Evolutionary conservation across 2,329 filamentous ascomycete species (phyloP).

Genomic region (Aspergillus cejpii): DNA sequence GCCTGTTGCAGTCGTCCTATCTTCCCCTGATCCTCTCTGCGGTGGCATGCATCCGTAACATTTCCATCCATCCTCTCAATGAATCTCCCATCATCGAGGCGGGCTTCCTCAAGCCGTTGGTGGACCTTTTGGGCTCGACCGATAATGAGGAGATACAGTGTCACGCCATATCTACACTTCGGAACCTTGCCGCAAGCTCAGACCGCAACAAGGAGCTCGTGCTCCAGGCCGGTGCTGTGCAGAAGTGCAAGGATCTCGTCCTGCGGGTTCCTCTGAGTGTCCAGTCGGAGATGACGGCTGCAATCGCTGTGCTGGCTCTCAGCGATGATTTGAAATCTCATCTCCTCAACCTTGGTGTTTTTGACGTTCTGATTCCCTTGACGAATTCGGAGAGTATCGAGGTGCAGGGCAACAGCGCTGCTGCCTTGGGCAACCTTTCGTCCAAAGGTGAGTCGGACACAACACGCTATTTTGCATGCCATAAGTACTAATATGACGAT

Average conservation of each 20-base stretch:
- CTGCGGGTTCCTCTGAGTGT: conserved; percentile 88
- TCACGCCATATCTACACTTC: conserved; percentile 92
- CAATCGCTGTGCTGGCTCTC: conserved; percentile 88
- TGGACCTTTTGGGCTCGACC: conserved; percentile 87
- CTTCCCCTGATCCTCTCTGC: conserved; percentile 92
- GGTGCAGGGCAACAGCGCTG: conserved; percentile 96
- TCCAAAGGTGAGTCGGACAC: conserved; percentile 70
- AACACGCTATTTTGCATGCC: neutral
- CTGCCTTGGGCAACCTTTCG: conserved; percentile 88
- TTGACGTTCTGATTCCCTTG: conserved; percentile 90
- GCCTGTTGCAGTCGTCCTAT: conserved; percentile 89
- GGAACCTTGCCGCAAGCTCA: conserved; percentile 92
- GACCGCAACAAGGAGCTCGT: conserved; percentile 98
- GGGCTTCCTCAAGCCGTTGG: conserved; percentile 86
- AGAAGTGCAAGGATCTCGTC: conserved; percentile 97
- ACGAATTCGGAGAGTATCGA: conserved; percentile 95
- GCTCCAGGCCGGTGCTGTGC: conserved; percentile 88
- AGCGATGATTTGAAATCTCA: conserved; percentile 94
- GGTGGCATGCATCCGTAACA: conserved; percentile 96
- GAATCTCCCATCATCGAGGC: conserved; percentile 98
- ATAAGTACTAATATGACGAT: conserved; percentile 24
- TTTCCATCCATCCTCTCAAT: conserved; percentile 95
- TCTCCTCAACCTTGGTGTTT: conserved; percentile 83
- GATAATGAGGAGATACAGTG: conserved; percentile 99
- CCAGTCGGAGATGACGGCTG: conserved; percentile 99